Evolutionary conservation across 768 basidiomycete genomes (phyloP).

Genomic region (Psilocybe cubensis): DNA sequence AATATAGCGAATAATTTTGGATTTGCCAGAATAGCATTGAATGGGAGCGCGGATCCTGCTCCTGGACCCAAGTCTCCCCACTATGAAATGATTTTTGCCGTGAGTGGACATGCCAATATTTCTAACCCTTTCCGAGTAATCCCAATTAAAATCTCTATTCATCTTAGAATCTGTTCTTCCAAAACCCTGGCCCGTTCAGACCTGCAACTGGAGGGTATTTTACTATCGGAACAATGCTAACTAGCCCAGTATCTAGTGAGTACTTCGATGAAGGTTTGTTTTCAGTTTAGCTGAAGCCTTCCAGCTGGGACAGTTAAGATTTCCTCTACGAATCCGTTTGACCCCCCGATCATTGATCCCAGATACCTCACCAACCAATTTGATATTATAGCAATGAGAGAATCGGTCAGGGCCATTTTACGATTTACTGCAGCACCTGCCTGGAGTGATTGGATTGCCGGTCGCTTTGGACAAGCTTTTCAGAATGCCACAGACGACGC

Average conservation of each 20-base stretch:
- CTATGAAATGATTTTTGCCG: conserved; percentile 32
- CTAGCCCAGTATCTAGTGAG: conserved; percentile 40
- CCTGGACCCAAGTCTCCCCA: conserved; percentile 33
- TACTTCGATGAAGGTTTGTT: neutral
- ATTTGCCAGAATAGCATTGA: conserved; percentile 31
- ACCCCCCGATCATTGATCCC: conserved; percentile 52
- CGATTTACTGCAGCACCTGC: conserved; percentile 27
- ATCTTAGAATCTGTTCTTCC: conserved; percentile 19
- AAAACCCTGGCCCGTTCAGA: conserved; percentile 9
- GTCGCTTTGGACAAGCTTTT: conserved; percentile 19
- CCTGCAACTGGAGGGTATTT: conserved; percentile 34
- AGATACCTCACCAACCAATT: conserved; percentile 39
- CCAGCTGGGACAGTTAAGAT: conserved; percentile 39
- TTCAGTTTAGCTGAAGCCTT: neutral
- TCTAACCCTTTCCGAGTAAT: neutral
- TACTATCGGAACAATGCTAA: conserved; percentile 26
- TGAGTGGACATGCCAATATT: too few species aligned
- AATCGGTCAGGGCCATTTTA: conserved; percentile 22
- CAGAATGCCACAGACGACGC: conserved; percentile 21
- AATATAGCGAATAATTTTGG: conserved; percentile 30
- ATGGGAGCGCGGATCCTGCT: conserved; percentile 30
- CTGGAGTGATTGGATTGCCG: conserved; percentile 31
- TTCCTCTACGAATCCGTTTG: conserved; percentile 48
- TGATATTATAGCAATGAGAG: conserved; percentile 32
- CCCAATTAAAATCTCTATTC: neutral